phyloP scores from a whole-genome alignment of 2,329 filamentous ascomycete species.

The Fusarium ambrosium region DNA sequence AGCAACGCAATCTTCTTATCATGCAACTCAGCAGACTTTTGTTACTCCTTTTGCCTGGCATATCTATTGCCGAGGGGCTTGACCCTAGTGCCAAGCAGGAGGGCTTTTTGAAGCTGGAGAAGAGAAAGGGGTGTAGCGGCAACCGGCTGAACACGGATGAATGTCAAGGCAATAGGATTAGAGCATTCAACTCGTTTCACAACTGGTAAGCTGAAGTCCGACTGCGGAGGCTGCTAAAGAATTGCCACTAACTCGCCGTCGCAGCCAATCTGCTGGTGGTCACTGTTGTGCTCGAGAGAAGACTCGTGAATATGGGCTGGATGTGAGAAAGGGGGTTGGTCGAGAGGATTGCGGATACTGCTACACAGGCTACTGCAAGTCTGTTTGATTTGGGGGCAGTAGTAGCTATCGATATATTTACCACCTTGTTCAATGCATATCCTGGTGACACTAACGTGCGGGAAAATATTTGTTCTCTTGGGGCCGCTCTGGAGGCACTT shows the following conservation, averaged over 20 bases:
- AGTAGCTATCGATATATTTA: background rate
- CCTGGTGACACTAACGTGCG: background rate
- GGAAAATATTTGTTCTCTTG: too few species aligned
- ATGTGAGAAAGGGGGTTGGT: background rate
- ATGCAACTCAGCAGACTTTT: background rate
- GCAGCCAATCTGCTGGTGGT: background rate
- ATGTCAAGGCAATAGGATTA: background rate
- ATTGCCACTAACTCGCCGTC: background rate
- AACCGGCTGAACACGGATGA: background rate
- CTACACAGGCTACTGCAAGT: constrained; percentile 7
- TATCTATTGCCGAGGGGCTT: background rate
- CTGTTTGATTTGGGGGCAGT: background rate
- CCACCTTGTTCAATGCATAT: too few species aligned
- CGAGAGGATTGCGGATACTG: constrained; percentile 7
- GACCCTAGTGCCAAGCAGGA: background rate
- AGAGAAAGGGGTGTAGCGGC: constrained; percentile 4
- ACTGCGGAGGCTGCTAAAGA: background rate
- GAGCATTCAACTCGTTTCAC: constrained; percentile 6
- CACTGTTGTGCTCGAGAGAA: constrained; percentile 9
- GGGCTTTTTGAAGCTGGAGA: background rate
- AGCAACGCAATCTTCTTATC: background rate
- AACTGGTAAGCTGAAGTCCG: background rate
- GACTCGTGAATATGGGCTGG: constrained; percentile 4
- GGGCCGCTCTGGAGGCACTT: too few species aligned
- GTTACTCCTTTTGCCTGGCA: background rate